Evolutionary conservation across 1,284 basidiomycete species (phyloP), one percentile per base, ranked within the genome.

Genomic region (Apiotrichum sp.): DNA sequence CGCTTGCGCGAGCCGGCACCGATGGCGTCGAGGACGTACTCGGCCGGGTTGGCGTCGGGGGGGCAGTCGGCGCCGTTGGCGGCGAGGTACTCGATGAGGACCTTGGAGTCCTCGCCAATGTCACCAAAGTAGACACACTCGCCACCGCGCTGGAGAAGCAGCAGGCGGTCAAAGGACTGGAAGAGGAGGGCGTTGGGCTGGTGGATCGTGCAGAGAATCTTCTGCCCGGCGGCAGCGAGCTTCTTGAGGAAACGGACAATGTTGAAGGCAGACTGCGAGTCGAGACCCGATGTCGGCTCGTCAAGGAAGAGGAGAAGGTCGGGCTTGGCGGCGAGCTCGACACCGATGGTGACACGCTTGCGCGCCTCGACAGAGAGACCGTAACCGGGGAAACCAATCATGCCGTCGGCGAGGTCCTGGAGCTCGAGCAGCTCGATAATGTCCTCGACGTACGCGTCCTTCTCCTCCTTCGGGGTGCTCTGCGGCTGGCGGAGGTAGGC

Each of bases 141-240:
- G 49, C 75, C 75, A 43, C 73, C 75, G 42, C 73, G 68, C 56
- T 78, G 74, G 36, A 80, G 65, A 10, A 81, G 72, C 22, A 83
- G 72, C 9, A 83, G 71, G 36, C 81, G 75, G 66, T 83, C 81
- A 61, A 80, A 80, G 54, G 74, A 74, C 67, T 81, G 78, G 71
- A 83, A 82, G 5, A 83, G 76, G 39, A 82, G 69, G 7, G 80
- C 77, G 60, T 80, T 80, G 16, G 75, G 73, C 65, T 76, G 74
- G 61, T 76, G 73, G 57, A 75, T 76, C 8, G 75, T 74, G 65
- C 72, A 75, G 39, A 77, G 65, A 54, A 77, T 73, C 68, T 74
- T 77, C 67, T 86, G 85, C 22, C 92, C 92, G 58, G 84, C 85
- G 60, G 88, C 82, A 9, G 91, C 87, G 66, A 71, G 64, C 55